These are phyloP conservation scores for Brasenia schreberi DNA, from an alignment of 164 flowering plant species.

Conservation along the genomic window DNA sequence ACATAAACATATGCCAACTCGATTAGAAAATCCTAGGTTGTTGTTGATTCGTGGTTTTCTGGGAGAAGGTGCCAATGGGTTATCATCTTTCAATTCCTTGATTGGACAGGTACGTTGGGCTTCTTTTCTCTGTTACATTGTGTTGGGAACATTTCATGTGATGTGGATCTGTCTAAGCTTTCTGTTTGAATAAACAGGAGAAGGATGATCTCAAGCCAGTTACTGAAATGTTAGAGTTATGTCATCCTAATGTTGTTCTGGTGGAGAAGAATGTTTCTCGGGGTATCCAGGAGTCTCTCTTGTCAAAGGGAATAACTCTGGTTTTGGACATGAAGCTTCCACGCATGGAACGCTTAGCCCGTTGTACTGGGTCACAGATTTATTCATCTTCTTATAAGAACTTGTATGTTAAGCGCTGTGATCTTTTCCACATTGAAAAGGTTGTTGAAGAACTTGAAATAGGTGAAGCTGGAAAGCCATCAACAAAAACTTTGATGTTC, in stretches of 20 bases:
- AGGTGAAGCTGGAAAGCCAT: slow-evolving; percentile 55
- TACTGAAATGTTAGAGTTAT: slow-evolving; percentile 45
- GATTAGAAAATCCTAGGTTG: slow-evolving; percentile 54
- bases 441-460: slow-evolving; percentile 56
- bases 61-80: slow-evolving; percentile 49
- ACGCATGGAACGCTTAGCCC: slow-evolving; percentile 76
- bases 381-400: slow-evolving; percentile 36
- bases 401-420: slow-evolving; percentile 66
- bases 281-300: slow-evolving; percentile 65
- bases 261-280: slow-evolving; percentile 88
- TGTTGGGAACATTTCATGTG: background rate
- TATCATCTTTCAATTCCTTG: slow-evolving; percentile 54
- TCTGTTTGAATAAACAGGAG: slow-evolving; percentile 32
- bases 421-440: slow-evolving; percentile 57
- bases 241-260: slow-evolving; percentile 72
- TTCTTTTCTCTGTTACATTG: background rate
- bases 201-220: slow-evolving; percentile 32
- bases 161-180: slow-evolving; percentile 1
- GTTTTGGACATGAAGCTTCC: slow-evolving; percentile 92
- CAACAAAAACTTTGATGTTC: slow-evolving; percentile 79
- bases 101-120: slow-evolving; percentile 50
- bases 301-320: slow-evolving; percentile 62
- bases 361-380: slow-evolving; percentile 72
- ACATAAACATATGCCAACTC: slow-evolving; percentile 83
- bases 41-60: slow-evolving; percentile 62